Percentiles rank a stretch among this genome's conserved stretches.
These are phyloP conservation scores for Lagenaria siceraria DNA, from an alignment of 306 rosid species.

Conservation along the genomic window DNA sequence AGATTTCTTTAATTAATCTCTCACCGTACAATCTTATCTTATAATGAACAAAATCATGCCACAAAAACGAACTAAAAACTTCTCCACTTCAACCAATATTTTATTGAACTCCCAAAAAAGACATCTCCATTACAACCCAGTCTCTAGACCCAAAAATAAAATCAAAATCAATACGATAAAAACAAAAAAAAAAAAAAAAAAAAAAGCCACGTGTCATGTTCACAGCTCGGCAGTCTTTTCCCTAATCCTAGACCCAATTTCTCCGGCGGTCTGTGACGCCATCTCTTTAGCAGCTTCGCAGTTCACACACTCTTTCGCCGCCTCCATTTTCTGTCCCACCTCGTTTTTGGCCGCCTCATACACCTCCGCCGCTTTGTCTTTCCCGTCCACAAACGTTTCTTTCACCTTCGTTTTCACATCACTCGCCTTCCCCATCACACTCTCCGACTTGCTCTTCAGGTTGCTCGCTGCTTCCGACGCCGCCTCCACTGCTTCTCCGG, in stretches of 20 bases:
- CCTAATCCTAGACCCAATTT: constrained; percentile 46
- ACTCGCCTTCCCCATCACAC: background rate
- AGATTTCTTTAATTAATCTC: too few relatives aligned
- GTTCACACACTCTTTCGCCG: constrained; percentile 18
- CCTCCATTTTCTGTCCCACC: background rate
- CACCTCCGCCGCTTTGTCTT: constrained; percentile 6
- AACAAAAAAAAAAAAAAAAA: background rate
- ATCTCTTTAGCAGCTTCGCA: constrained; percentile 55
- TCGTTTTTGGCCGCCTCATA: constrained; percentile 6
- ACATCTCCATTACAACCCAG: background rate
- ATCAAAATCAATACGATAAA: background rate
- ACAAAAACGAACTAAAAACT: too few relatives aligned
- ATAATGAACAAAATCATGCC: too few relatives aligned
- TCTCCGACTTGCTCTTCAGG: constrained; percentile 5
- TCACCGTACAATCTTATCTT: too few relatives aligned
- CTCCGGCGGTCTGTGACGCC: constrained; percentile 37
- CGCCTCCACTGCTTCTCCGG: constrained; percentile 14
- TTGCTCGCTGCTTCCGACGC: constrained; percentile 11
- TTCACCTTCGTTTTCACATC: background rate
- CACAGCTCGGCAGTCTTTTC: constrained; percentile 17
- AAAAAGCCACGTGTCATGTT: background rate
- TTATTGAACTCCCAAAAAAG: background rate
- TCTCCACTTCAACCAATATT: background rate
- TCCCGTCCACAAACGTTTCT: constrained; percentile 5
- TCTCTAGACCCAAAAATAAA: background rate